Percentiles rank a stretch among this genome's conserved stretches.
Evolutionary conservation across 2,329 filamentous ascomycete genomes (phyloP).

Genomic region (Colletotrichum karsti): DNA sequence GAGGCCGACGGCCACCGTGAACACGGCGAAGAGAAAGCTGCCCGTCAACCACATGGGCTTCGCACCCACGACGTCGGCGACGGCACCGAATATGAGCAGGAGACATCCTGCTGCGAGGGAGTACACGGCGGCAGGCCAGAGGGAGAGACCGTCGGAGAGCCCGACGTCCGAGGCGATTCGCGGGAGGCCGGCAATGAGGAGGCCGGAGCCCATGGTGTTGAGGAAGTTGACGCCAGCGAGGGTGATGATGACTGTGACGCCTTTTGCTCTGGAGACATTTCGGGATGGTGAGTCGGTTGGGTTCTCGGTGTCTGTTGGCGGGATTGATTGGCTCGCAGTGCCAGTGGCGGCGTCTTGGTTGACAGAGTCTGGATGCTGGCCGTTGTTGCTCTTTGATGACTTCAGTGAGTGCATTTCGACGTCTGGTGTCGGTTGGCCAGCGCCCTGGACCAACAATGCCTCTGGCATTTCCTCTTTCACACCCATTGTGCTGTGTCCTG

Average conservation of each 20-base stretch:
- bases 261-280: constrained; percentile 35
- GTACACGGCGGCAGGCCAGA: constrained; percentile 42
- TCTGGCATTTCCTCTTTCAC: background rate
- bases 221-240: constrained; percentile 44
- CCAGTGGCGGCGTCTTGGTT: background rate
- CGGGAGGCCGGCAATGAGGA: constrained; percentile 46
- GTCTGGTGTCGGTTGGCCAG: background rate
- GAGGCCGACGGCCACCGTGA: constrained; percentile 44
- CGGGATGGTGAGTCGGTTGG: background rate
- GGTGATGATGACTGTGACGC: constrained; percentile 39
- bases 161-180: constrained; percentile 45
- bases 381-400: background rate
- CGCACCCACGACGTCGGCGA: constrained; percentile 46
- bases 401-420: constrained; percentile 1
- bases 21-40: constrained; percentile 39
- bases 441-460: background rate
- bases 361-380: background rate
- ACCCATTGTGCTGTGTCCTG: background rate
- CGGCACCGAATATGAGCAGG: constrained; percentile 45
- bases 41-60: constrained; percentile 44
- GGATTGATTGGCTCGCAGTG: background rate
- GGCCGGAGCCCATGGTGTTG: constrained; percentile 46
- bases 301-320: background rate
- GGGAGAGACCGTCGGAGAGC: constrained; percentile 37
- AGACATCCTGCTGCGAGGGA: constrained; percentile 38